Evolutionary conservation across 139 green algal species (phyloP).

Genomic region (Zygnema cylindricum): DNA sequence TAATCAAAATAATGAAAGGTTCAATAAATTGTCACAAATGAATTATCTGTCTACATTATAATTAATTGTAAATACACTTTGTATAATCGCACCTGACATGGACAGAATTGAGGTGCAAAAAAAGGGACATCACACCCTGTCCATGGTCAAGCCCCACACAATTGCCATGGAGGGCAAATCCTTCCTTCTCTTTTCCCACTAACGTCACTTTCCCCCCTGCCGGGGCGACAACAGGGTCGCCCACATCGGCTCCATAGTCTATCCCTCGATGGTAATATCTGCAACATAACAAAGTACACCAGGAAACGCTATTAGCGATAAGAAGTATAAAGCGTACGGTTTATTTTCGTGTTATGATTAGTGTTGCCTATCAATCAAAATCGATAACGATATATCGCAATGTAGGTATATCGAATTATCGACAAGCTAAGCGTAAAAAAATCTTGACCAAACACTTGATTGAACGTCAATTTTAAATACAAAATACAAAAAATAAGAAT

Average conservation of each 20-base stretch:
- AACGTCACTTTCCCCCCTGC: constrained; percentile 47
- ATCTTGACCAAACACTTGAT: too few species aligned
- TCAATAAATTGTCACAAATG: too few species aligned
- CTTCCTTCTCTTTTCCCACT: constrained; percentile 58
- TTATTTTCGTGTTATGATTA: background rate
- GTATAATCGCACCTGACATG: constrained; percentile 23
- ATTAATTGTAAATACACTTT: too few species aligned
- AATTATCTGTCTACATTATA: too few species aligned
- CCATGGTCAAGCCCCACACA: constrained; percentile 67
- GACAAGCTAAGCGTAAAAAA: too few species aligned
- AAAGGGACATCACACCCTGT: constrained; percentile 59
- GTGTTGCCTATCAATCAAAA: background rate
- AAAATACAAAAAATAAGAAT: too few species aligned
- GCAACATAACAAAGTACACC: background rate
- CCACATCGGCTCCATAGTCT: constrained; percentile 61
- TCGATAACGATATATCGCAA: too few species aligned
- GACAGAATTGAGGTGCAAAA: constrained; percentile 62
- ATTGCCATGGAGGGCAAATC: constrained; percentile 64
- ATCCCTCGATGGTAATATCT: constrained; percentile 65
- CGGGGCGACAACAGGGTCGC: constrained; percentile 51
- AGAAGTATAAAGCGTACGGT: background rate
- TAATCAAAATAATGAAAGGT: too few species aligned
- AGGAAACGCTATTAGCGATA: background rate
- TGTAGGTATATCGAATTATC: too few species aligned
- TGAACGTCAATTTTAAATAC: too few species aligned